Percentiles rank a stretch among this genome's conserved stretches.
Evolutionary conservation across 306 rosid species (phyloP).

Genomic region (Fragaria iinumae): DNA sequence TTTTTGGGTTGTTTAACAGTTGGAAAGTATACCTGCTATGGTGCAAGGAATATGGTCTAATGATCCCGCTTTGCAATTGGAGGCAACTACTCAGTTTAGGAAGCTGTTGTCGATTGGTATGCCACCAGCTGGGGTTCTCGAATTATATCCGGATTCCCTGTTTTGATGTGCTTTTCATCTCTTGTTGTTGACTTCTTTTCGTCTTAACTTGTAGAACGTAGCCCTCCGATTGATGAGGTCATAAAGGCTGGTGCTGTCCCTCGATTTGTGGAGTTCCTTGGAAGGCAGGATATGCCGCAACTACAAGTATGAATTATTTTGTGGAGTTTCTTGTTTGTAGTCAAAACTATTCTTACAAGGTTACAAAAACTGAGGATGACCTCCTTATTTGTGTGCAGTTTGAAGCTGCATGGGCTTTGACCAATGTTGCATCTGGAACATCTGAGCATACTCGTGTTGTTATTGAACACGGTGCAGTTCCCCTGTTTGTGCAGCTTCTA

Average conservation of each 20-base stretch:
- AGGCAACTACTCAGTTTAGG: slow-evolving; percentile 61
- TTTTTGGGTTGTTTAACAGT: slow-evolving; percentile 30
- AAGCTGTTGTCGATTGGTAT: slow-evolving; percentile 60
- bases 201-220: slow-evolving; percentile 34
- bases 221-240: slow-evolving; percentile 67
- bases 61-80: slow-evolving; percentile 50
- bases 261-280: slow-evolving; percentile 60
- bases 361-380: neutral
- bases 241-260: slow-evolving; percentile 55
- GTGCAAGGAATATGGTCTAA: slow-evolving; percentile 58
- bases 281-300: slow-evolving; percentile 47
- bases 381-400: slow-evolving; percentile 38
- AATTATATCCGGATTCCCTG: neutral
- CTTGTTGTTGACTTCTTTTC: neutral
- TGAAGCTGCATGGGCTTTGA: slow-evolving; percentile 78
- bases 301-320: slow-evolving; percentile 38
- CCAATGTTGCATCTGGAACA: slow-evolving; percentile 61
- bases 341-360: neutral
- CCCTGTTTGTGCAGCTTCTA: slow-evolving; percentile 58
- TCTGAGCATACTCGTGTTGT: slow-evolving; percentile 61
- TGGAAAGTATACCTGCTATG: slow-evolving; percentile 57
- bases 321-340: neutral
- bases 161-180: neutral
- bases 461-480: slow-evolving; percentile 64
- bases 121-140: neutral